Evolutionary conservation across 192 early-diverging fungal genomes (phyloP).

Genomic region (Gaertneriomyces semiglobifer): DNA sequence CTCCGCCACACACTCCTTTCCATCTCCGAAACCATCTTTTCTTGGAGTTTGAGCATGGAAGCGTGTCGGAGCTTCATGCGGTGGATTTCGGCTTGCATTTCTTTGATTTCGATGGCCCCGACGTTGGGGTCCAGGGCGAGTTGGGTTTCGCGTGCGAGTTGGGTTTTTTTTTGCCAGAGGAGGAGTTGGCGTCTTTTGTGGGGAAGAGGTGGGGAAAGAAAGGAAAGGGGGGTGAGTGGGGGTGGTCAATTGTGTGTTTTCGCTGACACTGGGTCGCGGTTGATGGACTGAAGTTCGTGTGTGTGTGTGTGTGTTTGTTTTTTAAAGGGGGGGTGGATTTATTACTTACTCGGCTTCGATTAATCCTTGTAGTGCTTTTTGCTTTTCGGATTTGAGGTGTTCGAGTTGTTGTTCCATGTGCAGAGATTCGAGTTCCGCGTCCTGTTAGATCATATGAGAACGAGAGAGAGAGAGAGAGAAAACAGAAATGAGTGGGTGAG

Average conservation of each 20-base stretch:
- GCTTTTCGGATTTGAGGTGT: conserved; percentile 49
- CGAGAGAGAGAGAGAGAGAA: no score
- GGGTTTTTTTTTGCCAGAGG: conserved; percentile 69
- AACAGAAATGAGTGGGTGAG: background rate
- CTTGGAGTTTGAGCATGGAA: conserved; percentile 59
- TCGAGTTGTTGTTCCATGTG: conserved; percentile 49
- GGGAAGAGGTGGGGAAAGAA: background rate
- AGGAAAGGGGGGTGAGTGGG: no score
- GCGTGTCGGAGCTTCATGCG: conserved; percentile 60
- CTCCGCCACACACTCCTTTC: conserved; percentile 58
- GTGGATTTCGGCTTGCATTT: conserved; percentile 62
- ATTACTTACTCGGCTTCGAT: conserved; percentile 56
- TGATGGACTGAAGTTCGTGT: background rate
- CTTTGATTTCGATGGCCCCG: conserved; percentile 57
- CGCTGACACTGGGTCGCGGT: no score
- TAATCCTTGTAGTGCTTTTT: conserved; percentile 51
- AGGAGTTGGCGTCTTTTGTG: conserved; percentile 55
- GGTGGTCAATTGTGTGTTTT: no score
- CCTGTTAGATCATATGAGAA: conserved; percentile 8
- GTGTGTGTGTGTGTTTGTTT: background rate
- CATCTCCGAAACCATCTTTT: conserved; percentile 64
- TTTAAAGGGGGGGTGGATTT: background rate
- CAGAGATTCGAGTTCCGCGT: conserved; percentile 52
- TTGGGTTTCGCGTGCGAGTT: conserved; percentile 63
- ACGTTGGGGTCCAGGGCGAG: conserved; percentile 61